phyloP scores from a whole-genome alignment of 768 basidiomycete species.

The Aureoboletus auriporus region DNA sequence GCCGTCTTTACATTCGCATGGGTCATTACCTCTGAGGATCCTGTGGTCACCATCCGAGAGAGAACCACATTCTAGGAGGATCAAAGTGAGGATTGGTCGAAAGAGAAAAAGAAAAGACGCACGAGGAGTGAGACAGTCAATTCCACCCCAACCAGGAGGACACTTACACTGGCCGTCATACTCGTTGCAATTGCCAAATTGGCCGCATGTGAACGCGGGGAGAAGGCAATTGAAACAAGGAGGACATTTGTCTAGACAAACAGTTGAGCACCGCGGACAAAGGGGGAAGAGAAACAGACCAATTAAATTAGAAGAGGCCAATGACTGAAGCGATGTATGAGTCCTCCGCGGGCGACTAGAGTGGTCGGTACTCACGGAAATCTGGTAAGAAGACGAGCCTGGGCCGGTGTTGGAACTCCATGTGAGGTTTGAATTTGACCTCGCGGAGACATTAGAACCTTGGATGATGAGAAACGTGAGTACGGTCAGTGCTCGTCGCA shows the following conservation, averaged over 20 bases:
- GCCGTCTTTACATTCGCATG: constrained; percentile 89
- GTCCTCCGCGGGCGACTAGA: constrained; percentile 2
- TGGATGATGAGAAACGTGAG: constrained; percentile 10
- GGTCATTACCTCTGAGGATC: constrained; percentile 68
- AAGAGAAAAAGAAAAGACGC: constrained; percentile 32
- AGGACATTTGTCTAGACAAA: constrained; percentile 54
- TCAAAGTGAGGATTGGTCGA: neutral
- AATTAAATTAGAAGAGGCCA: constrained; percentile 15
- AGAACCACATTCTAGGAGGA: constrained; percentile 79
- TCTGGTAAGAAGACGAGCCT: constrained; percentile 21
- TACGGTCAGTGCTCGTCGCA: constrained; percentile 19
- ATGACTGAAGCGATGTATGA: constrained; percentile 16
- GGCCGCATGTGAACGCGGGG: constrained; percentile 87
- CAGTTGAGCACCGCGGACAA: neutral
- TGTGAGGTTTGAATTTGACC: constrained; percentile 10
- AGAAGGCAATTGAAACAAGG: constrained; percentile 97
- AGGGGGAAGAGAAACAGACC: constrained; percentile 4
- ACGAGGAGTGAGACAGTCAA: constrained; percentile 93
- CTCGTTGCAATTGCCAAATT: constrained; percentile 85
- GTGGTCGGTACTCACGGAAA: constrained; percentile 18
- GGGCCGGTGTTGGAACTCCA: constrained; percentile 11
- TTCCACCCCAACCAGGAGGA: constrained; percentile 95
- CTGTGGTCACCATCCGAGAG: constrained; percentile 87
- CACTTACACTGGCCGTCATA: constrained; percentile 97
- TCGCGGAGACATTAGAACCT: neutral